Percentiles rank a stretch among this genome's conserved stretches.
phyloP scores from a whole-genome alignment of 108 stramenopile species.

The Nitzschia sp. region DNA sequence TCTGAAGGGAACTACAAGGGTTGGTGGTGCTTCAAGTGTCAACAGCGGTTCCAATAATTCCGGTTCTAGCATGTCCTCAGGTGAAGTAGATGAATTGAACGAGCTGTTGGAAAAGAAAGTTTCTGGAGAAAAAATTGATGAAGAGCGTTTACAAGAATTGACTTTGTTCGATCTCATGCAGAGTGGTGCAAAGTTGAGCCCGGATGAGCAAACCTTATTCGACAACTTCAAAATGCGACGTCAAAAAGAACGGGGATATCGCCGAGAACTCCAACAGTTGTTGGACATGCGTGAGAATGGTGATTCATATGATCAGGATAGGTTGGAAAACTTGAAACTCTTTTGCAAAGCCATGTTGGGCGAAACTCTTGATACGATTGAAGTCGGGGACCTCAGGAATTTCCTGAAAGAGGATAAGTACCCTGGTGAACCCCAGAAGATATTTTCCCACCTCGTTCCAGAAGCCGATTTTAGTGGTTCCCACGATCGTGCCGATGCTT shows the following conservation, averaged over 20 bases:
- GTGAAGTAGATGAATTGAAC: constrained; percentile 16
- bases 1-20: no score
- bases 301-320: constrained; percentile 7
- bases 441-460: no score
- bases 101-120: constrained; percentile 10
- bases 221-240: background rate
- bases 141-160: constrained; percentile 8
- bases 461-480: no score
- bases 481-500: no score
- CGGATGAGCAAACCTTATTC: background rate
- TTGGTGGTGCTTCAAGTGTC: no score
- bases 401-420: background rate
- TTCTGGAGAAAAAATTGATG: constrained; percentile 8
- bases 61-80: constrained; percentile 8
- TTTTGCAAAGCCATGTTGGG: background rate
- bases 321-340: constrained; percentile 7
- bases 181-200: background rate
- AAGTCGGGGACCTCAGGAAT: background rate
- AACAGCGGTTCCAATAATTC: no score
- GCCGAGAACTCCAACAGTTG: constrained; percentile 14
- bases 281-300: constrained; percentile 18
- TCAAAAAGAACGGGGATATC: background rate
- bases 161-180: background rate
- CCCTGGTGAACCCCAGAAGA: no score
- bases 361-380: background rate